Base-by-base conservation (phyloP, 2,329 filamentous ascomycete species). In the Colletotrichum sp. region DNA sequence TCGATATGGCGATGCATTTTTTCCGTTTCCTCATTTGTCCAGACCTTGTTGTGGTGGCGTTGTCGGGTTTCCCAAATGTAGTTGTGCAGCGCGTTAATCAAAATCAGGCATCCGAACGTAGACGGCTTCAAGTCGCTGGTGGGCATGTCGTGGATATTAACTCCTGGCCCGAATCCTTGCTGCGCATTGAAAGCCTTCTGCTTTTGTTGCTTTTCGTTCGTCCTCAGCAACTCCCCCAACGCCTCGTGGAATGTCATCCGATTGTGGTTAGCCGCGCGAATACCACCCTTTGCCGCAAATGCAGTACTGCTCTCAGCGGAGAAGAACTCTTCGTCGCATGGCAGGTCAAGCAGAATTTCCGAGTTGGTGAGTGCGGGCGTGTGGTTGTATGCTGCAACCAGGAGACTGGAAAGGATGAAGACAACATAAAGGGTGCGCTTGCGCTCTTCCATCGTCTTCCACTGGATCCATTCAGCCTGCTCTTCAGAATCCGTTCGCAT, bases 21-120 rank as follows among this genome's bases (percentile, higher is more conserved):
- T 79, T 99, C 96, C 0, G 95, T 98, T 84, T 99, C 96, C 78
- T 96, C 94, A 39, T 94, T 92, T 3, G 96, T 98, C 96, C 96
- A 98, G 65, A 95, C 89, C 77, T 95, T 94, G 80, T 95, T 96
- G 80, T 96, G 94, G 80, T 98, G 96, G 69, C 96, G 90, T 84
- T 98, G 96, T 28, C 96, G 91, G 0, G 96, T 98, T 85, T 99
- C 96, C 97, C 97, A 99, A 60, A 99, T 98, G 84, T 98, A 98
- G 80, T 98, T 98, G 86, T 99, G 97, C 28, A 99, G 89, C 5
- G 97, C 96, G 82, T 98, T 96, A 83, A 99, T 98, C 78, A 99
- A 87, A 8, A 98, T 91, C 34, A 98, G 89, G 82, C 96, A 98
- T 10, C 96, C 97, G 83, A 98, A 98, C 0, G 96, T 96, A 85